Conservation (phyloP, 73 alveolate genomes). For the Tetrahymena borealis region DNA sequence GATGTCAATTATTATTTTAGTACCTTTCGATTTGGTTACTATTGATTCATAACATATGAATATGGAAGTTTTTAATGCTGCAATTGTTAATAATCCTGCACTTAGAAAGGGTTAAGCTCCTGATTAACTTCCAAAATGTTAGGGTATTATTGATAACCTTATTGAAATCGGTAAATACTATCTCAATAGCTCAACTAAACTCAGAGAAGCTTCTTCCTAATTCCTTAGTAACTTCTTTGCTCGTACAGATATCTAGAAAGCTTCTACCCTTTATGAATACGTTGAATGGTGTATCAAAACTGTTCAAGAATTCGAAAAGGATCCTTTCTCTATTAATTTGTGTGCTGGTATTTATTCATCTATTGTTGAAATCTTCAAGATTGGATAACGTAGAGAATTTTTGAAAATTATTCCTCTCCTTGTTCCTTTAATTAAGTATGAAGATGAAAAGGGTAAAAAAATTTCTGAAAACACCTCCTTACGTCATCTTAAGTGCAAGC, state of each 20-base stretch:
- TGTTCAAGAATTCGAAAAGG: background rate
- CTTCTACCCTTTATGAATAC: slow-evolving; percentile 53
- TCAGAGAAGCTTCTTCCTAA: slow-evolving; percentile 48
- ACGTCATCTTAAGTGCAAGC: background rate
- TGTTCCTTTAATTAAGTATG: background rate
- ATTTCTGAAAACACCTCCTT: background rate
- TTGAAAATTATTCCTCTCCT: slow-evolving; percentile 11
- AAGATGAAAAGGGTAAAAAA: background rate
- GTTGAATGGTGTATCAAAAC: slow-evolving; percentile 42
- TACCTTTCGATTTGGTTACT: slow-evolving; percentile 95
- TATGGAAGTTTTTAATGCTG: background rate
- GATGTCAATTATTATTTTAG: slow-evolving; percentile 89
- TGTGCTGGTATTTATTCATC: slow-evolving; percentile 30
- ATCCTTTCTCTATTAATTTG: background rate
- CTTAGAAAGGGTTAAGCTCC: background rate
- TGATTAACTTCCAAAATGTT: background rate
- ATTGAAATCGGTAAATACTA: slow-evolving; percentile 20
- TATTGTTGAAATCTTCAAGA: slow-evolving; percentile 49
- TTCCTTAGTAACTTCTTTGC: slow-evolving; percentile 67
- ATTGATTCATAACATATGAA: slow-evolving; percentile 56
- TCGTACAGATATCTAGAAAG: slow-evolving; percentile 73
- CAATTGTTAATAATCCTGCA: background rate
- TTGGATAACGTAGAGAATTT: slow-evolving; percentile 49
- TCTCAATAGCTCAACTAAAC: slow-evolving; percentile 32
- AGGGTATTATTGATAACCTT: slow-evolving; percentile 5